Evolutionary conservation across 2,329 filamentous ascomycete genomes (phyloP), one percentile per base, ranked within the genome.

Genomic region (Aureobasidium uvarum): DNA sequence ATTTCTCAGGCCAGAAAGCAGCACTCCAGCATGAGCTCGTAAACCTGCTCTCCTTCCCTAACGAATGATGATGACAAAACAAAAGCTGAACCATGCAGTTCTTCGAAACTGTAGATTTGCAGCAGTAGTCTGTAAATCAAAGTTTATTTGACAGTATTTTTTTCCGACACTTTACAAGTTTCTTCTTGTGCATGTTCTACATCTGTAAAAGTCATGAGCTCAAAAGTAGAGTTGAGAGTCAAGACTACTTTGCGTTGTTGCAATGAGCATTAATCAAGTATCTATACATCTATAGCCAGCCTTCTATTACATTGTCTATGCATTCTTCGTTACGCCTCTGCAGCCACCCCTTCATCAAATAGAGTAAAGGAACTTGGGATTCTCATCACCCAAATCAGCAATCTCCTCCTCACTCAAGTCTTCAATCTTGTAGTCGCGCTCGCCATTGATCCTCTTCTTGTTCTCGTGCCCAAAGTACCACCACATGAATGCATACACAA

Each of bases 301-400:
- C 20, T 20, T 28, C 52, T 55, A 41, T 55, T 28, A 55, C 5
- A 51, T 33, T 5, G 16, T 50, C 14, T 18, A 50, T 31, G 5
- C 28, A 18, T 31, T 18, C 46, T 3, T 50, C 46, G 14, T 50
- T 31, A 50, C 14, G 18, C 25, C 13, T 48, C 6, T 20, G 11
- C 31, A 2, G 3, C 46, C 2, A 36, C 28, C 7, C 3, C 5
- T 28, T 16, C 51, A 1, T 65, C 54, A 77, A 25, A 71, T 76
- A 4, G 78, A 78, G 67, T 78, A 81, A 31, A 76, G 69, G 68
- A 80, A 81, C 64, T 76, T 71, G 3, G 80, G 80, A 64, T 75
- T 80, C 64, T 79, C 75, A 69, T 81, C 80, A 0, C 80, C 80
- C 68, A 82, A 67, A 59, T 79, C 78, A 1, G 77, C 74, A 54